phyloP scores from a whole-genome alignment of 176 grass and related monocot genomes.

The Oryza brachyantha region DNA sequence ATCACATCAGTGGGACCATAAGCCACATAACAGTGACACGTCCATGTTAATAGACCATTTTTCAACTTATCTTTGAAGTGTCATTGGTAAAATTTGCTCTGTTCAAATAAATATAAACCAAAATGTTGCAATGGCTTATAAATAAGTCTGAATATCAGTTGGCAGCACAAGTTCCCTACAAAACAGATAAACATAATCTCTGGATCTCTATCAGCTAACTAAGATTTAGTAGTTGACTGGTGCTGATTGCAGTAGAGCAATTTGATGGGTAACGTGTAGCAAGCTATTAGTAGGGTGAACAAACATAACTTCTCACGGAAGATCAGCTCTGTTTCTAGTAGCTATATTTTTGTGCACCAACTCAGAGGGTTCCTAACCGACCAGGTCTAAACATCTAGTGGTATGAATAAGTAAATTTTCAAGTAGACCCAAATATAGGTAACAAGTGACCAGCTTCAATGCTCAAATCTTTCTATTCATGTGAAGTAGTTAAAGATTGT shows the following conservation, averaged over 20 bases:
- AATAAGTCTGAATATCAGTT: background rate
- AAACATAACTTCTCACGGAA: background rate
- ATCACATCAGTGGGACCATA: background rate
- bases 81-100: background rate
- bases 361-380: background rate
- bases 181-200: conserved; percentile 18
- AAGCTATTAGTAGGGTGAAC: conserved; percentile 1
- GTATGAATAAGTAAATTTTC: background rate
- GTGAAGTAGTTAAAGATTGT: background rate
- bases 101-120: background rate
- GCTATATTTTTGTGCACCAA: background rate
- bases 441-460: background rate
- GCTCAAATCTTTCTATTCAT: background rate
- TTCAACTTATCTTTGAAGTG: background rate
- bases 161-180: background rate
- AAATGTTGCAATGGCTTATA: background rate
- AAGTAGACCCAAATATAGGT: background rate
- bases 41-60: background rate
- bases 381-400: background rate
- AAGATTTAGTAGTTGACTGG: conserved; percentile 4
- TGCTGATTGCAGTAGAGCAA: conserved; percentile 2
- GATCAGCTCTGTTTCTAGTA: background rate
- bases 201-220: background rate
- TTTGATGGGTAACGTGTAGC: background rate
- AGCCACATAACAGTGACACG: background rate